phyloP scores from a whole-genome alignment of 306 rosid genomes.

The Luffa acutangula region DNA sequence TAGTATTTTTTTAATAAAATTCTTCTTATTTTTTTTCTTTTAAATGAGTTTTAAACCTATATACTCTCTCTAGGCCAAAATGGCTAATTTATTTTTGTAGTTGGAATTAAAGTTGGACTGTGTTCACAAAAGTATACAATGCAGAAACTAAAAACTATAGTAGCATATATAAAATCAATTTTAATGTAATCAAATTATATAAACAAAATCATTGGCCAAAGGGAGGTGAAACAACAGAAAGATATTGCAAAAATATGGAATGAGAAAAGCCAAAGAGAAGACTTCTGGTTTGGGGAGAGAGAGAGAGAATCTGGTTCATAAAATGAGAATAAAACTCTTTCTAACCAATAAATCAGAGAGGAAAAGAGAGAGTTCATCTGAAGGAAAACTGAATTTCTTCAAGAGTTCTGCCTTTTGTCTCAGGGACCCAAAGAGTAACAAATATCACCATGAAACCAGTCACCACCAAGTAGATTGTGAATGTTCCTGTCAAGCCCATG shows the following conservation, averaged over 20 bases:
- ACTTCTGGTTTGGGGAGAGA: neutral
- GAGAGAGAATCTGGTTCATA: neutral
- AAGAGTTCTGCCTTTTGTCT: constrained; percentile 83
- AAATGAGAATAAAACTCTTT: neutral
- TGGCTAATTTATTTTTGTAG: too few species aligned
- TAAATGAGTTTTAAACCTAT: too few species aligned
- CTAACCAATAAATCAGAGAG: neutral
- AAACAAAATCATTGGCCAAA: neutral
- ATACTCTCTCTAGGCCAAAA: too few species aligned
- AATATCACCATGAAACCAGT: constrained; percentile 52
- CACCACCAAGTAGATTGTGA: constrained; percentile 56
- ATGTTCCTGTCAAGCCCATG: constrained; percentile 58
- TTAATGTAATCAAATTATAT: neutral
- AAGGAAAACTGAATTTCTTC: constrained; percentile 88
- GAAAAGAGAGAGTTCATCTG: constrained; percentile 43
- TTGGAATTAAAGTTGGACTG: neutral
- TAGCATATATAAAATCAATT: neutral
- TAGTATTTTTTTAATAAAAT: too few species aligned
- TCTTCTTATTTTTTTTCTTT: too few species aligned
- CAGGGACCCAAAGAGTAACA: constrained; percentile 77
- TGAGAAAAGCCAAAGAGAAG: neutral
- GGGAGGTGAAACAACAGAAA: neutral
- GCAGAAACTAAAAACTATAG: neutral
- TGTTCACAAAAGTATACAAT: neutral
- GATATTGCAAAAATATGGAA: neutral